phyloP scores from a whole-genome alignment of 371 early-diverging fungal species.

The Mucor irregularis region DNA sequence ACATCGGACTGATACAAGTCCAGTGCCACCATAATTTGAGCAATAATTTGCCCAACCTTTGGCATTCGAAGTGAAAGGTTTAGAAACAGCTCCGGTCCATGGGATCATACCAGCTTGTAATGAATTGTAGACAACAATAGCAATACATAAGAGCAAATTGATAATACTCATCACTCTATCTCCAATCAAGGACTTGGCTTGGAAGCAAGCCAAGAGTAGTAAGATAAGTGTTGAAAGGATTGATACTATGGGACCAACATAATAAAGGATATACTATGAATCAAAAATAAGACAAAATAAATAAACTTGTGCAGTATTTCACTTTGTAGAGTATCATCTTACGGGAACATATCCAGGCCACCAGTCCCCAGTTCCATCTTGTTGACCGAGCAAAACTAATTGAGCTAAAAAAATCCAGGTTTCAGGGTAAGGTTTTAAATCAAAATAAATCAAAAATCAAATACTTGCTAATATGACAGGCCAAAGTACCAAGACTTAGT shows the following conservation, averaged over 20 bases:
- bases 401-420: constrained; percentile 18
- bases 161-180: constrained; percentile 27
- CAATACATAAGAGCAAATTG: constrained; percentile 30
- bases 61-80: neutral
- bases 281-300: neutral
- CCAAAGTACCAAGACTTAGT: constrained; percentile 13
- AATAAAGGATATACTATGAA: constrained; percentile 43
- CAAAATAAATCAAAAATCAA: neutral
- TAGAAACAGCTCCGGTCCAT: constrained; percentile 23
- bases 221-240: constrained; percentile 27
- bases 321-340: constrained; percentile 1
- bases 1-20: constrained; percentile 25
- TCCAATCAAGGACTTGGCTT: constrained; percentile 21
- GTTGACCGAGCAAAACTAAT: constrained; percentile 22
- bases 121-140: constrained; percentile 36
- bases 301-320: too few species aligned
- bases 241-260: constrained; percentile 41
- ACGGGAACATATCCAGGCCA: constrained; percentile 37
- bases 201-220: constrained; percentile 19
- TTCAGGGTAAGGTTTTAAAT: neutral
- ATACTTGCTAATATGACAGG: constrained; percentile 21
- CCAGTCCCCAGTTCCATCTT: constrained; percentile 17
- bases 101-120: constrained; percentile 28
- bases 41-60: constrained; percentile 35
- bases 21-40: constrained; percentile 8